These are phyloP conservation scores for Verticillium klebahnii DNA, from an alignment of 2,329 filamentous ascomycete species.

Conservation along the genomic window DNA sequence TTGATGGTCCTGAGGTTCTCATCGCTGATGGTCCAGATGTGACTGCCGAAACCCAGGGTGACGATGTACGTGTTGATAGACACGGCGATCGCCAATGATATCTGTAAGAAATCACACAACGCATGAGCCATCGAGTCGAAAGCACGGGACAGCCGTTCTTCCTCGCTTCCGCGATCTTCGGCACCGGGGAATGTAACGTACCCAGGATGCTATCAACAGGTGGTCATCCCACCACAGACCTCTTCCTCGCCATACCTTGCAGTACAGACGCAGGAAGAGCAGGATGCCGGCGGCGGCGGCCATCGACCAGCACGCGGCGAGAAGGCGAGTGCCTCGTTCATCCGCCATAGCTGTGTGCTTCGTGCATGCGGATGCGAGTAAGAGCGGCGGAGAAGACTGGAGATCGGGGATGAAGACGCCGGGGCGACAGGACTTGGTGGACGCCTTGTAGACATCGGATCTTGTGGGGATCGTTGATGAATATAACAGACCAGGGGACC, in stretches of 20 bases:
- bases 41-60: constrained; percentile 18
- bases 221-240: constrained; percentile 33
- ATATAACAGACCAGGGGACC: neutral
- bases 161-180: neutral
- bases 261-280: constrained; percentile 27
- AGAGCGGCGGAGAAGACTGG: neutral
- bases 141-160: too few species aligned
- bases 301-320: constrained; percentile 25
- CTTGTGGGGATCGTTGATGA: neutral
- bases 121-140: neutral
- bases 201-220: constrained; percentile 27
- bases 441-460: neutral
- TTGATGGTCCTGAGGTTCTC: constrained; percentile 14
- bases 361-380: neutral
- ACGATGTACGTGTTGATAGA: constrained; percentile 26
- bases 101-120: constrained; percentile 10
- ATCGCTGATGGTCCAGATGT: constrained; percentile 13
- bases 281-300: constrained; percentile 17
- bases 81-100: constrained; percentile 20
- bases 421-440: neutral
- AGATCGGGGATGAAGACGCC: neutral
- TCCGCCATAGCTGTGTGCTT: constrained; percentile 6
- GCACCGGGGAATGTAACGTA: constrained; percentile 15
- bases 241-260: constrained; percentile 27
- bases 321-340: constrained; percentile 20